Conservation (phyloP, 768 basidiomycete species). For the Tricholoma sp. region DNA sequence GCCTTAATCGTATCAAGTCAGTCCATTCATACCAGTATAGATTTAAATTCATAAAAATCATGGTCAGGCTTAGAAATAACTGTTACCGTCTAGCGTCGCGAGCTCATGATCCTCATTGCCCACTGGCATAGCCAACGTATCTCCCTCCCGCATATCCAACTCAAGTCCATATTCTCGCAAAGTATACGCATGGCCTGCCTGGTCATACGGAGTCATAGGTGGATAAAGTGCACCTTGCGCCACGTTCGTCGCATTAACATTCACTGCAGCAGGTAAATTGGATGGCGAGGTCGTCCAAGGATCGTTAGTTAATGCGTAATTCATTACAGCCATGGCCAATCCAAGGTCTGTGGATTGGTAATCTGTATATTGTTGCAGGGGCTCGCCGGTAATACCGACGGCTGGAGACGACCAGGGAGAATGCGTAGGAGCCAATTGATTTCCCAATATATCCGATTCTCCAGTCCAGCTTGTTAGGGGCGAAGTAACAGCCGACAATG, state of each 20-base stretch:
- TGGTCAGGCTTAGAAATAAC: conserved; percentile 18
- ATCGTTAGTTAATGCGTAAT: neutral
- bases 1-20: conserved; percentile 5
- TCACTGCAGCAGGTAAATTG: neutral
- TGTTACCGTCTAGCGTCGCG: conserved; percentile 22
- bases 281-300: conserved; percentile 3
- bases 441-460: conserved; percentile 11
- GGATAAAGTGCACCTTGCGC: conserved; percentile 6
- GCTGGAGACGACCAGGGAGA: conserved; percentile 10
- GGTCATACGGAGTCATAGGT: neutral
- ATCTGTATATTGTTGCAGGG: neutral
- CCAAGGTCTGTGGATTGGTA: neutral
- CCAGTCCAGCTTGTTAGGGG: conserved; percentile 39
- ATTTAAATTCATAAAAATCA: conserved; percentile 4
- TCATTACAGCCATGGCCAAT: neutral
- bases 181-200: neutral
- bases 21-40: conserved; percentile 2
- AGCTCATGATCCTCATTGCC: conserved; percentile 18
- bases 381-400: neutral
- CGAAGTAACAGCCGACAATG: conserved; percentile 28
- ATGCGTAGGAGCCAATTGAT: neutral
- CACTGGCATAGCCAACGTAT: neutral
- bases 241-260: neutral
- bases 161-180: conserved; percentile 5
- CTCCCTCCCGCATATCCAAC: conserved; percentile 1